These are phyloP conservation scores for Lentinus polychrous DNA, from an alignment of 1,284 basidiomycete species.

Conservation along the genomic window DNA sequence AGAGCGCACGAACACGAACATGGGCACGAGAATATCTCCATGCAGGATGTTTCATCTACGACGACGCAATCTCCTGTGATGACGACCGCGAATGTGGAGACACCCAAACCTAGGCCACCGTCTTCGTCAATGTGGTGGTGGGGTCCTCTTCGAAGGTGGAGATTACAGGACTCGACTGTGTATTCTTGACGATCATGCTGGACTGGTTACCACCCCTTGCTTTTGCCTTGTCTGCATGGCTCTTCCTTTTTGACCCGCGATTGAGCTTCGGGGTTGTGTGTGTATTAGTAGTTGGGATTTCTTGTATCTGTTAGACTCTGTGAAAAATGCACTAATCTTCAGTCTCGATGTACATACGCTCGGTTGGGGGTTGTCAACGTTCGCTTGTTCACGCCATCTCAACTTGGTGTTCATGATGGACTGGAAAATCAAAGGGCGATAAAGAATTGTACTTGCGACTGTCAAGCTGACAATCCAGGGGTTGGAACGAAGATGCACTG, in stretches of 20 bases:
- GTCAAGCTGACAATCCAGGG: no score
- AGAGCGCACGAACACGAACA: no score
- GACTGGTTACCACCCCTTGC: neutral
- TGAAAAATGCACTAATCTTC: neutral
- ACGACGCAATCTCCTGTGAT: no score
- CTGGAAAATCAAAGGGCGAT: no score
- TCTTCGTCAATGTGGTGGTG: slow-evolving; percentile 62
- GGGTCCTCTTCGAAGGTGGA: slow-evolving; percentile 68
- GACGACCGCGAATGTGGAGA: no score
- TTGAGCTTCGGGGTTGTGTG: neutral
- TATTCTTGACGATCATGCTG: slow-evolving; percentile 34
- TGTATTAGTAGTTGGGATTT: slow-evolving; percentile 1
- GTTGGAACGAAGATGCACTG: no score
- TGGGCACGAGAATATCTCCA: no score
- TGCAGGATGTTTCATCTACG: neutral
- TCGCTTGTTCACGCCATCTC: no score
- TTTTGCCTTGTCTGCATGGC: neutral
- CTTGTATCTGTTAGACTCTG: neutral
- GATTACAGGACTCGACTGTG: slow-evolving; percentile 65
- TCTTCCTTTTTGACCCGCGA: neutral
- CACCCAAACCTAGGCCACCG: neutral
- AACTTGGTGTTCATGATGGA: no score
- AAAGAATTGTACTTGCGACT: no score
- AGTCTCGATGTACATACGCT: neutral
- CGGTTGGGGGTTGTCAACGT: no score